A percentile compares a stretch with the other conserved stretches of the same genome.
Evolutionary conservation across 352 stramenopile species (phyloP).

Genomic region (Blastocystis sp.): DNA sequence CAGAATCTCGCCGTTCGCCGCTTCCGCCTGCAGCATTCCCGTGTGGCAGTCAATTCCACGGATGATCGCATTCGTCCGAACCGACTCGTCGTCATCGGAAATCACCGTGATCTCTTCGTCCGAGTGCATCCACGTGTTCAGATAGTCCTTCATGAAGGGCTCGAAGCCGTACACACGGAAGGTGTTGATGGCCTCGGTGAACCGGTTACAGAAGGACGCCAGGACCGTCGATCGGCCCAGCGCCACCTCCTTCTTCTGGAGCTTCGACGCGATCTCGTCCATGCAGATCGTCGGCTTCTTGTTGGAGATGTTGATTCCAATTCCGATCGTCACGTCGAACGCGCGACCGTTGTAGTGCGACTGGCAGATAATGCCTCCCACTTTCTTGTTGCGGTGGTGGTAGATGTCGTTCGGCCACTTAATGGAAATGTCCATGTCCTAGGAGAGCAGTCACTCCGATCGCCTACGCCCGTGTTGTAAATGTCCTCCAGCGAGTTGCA

Average conservation of each 20-base stretch:
- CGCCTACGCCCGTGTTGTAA: constrained; percentile 58
- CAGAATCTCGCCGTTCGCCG: constrained; percentile 64
- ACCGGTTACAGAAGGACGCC: constrained; percentile 74
- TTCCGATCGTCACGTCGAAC: constrained; percentile 73
- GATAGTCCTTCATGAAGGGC: constrained; percentile 72
- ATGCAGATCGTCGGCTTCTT: constrained; percentile 72
- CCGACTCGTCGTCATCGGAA: constrained; percentile 63
- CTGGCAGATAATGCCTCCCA: constrained; percentile 76
- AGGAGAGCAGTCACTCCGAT: constrained; percentile 2
- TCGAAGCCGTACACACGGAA: constrained; percentile 72
- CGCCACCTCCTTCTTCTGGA: constrained; percentile 68
- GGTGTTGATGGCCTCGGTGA: constrained; percentile 71
- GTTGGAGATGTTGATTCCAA: constrained; percentile 79
- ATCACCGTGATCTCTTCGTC: constrained; percentile 73
- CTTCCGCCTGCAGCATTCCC: constrained; percentile 68
- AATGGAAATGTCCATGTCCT: constrained; percentile 68
- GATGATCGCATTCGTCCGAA: constrained; percentile 62
- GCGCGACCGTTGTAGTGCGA: constrained; percentile 70
- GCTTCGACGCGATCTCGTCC: constrained; percentile 69
- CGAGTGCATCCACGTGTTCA: constrained; percentile 72
- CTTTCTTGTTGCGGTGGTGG: constrained; percentile 71
- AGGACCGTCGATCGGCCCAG: constrained; percentile 61
- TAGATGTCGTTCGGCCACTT: constrained; percentile 84
- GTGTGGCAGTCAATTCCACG: constrained; percentile 71
- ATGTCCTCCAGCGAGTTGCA: constrained; percentile 69